These are phyloP conservation scores for Vitis rupestris DNA, from an alignment of 164 flowering plant species.

Conservation along the genomic window DNA sequence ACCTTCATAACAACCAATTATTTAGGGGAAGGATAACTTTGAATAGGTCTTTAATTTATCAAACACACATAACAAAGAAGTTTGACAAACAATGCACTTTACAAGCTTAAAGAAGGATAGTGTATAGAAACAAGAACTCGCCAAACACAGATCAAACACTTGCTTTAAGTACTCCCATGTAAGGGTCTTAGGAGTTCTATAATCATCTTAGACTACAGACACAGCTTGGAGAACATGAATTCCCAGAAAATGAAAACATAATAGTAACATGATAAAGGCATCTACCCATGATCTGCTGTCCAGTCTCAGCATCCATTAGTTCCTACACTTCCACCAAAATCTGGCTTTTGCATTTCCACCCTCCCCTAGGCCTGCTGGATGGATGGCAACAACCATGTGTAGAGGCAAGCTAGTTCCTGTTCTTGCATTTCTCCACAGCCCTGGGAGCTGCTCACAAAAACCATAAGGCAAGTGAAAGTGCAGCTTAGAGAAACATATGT, in stretches of 20 bases:
- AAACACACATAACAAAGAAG: constrained; percentile 5
- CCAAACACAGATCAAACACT: constrained; percentile 2
- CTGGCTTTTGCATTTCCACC: not conserved
- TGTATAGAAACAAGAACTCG: constrained; percentile 12
- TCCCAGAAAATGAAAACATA: not conserved
- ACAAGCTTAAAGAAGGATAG: constrained; percentile 12
- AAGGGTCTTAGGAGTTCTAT: constrained; percentile 11
- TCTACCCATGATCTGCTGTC: constrained; percentile 16
- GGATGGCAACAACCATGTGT: constrained; percentile 8
- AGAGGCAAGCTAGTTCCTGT: constrained; percentile 19
- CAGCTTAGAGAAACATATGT: not conserved
- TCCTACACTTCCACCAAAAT: not conserved
- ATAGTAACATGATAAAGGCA: not conserved
- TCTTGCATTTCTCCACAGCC: constrained; percentile 35
- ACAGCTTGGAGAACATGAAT: constrained; percentile 11
- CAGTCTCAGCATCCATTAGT: constrained; percentile 12
- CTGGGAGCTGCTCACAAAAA: constrained; percentile 35
- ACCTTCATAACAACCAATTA: not conserved
- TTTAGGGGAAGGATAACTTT: not conserved
- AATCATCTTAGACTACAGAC: not conserved
- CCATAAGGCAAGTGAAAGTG: not conserved
- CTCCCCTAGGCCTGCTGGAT: constrained; percentile 11
- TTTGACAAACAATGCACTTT: constrained; percentile 17
- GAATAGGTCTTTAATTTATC: constrained; percentile 8
- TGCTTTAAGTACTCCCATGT: not conserved